phyloP scores from a whole-genome alignment of 1,284 basidiomycete genomes.

The Ustilago nuda region DNA sequence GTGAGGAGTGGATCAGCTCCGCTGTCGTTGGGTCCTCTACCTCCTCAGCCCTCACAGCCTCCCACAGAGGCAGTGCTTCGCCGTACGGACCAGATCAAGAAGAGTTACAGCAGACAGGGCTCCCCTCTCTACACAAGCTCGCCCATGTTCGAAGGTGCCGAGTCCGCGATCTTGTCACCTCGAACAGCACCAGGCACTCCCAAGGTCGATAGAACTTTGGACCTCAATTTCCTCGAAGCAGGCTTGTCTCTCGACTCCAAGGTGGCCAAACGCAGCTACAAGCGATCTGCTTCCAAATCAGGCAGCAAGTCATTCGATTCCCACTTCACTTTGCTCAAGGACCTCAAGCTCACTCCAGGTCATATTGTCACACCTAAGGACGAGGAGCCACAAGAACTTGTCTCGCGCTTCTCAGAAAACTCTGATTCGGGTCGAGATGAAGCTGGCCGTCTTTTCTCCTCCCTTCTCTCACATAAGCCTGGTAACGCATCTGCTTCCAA shows the following conservation, averaged over 20 bases:
- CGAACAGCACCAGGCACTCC: constrained; percentile 16
- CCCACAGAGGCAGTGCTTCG: constrained; percentile 27
- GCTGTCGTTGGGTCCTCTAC: constrained; percentile 33
- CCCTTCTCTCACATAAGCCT: constrained; percentile 6
- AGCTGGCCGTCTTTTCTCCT: constrained; percentile 2
- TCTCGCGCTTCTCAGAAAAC: constrained; percentile 26
- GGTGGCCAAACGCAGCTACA: constrained; percentile 22
- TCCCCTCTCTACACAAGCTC: constrained; percentile 6
- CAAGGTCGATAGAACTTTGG: constrained; percentile 16
- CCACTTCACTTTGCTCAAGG: constrained; percentile 1
- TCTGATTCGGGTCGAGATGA: constrained; percentile 23
- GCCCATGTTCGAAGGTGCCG: constrained; percentile 8
- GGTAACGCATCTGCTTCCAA: constrained; percentile 10
- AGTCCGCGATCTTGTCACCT: neutral
- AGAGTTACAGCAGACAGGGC: constrained; percentile 26
- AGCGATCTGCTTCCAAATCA: constrained; percentile 15
- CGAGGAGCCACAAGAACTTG: constrained; percentile 1
- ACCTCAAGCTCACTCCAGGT: constrained; percentile 27
- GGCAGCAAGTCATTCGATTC: constrained; percentile 1
- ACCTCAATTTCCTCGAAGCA: constrained; percentile 18
- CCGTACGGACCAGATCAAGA: constrained; percentile 31
- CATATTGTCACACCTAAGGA: constrained; percentile 7
- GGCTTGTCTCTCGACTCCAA: constrained; percentile 32
- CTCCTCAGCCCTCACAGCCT: constrained; percentile 20
- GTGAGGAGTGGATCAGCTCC: constrained; percentile 18